These are phyloP conservation scores for Syzygium aromaticum DNA, from an alignment of 345 rosid species.

Conservation along the genomic window DNA sequence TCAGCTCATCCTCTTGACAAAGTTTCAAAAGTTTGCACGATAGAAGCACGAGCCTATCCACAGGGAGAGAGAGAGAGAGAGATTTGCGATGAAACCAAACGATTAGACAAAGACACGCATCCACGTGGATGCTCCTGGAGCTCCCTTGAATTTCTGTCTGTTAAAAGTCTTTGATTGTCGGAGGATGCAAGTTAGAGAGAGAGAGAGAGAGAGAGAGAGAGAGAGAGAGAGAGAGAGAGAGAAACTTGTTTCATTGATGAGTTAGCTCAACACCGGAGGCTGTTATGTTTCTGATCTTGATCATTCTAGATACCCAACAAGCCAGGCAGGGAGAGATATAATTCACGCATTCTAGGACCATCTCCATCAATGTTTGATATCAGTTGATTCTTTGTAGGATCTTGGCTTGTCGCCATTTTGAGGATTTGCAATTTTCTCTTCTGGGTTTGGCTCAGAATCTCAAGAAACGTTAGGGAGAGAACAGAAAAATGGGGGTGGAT, in stretches of 20 bases:
- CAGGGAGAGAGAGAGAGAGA: neutral
- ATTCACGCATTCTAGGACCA: neutral
- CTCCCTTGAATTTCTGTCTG: neutral
- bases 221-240: neutral
- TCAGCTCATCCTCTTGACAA: neutral
- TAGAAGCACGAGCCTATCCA: too few relatives aligned
- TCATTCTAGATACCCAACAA: neutral
- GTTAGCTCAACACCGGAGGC: neutral
- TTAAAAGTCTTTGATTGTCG: neutral
- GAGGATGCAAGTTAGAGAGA: neutral
- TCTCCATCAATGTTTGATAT: neutral
- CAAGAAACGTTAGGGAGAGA: neutral
- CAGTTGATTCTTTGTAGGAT: neutral
- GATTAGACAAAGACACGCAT: neutral
- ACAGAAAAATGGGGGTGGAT: conserved; percentile 61
- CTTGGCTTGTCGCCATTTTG: neutral
- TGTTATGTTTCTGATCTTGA: neutral
- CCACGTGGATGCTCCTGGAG: neutral
- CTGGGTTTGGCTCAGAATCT: neutral
- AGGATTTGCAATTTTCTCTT: neutral
- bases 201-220: neutral
- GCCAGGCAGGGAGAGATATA: neutral
- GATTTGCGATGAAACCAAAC: too few relatives aligned
- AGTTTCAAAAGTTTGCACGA: neutral
- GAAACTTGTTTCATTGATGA: too few relatives aligned